phyloP scores from a whole-genome alignment of 345 rosid genomes.

The Gossypium anomalum region DNA sequence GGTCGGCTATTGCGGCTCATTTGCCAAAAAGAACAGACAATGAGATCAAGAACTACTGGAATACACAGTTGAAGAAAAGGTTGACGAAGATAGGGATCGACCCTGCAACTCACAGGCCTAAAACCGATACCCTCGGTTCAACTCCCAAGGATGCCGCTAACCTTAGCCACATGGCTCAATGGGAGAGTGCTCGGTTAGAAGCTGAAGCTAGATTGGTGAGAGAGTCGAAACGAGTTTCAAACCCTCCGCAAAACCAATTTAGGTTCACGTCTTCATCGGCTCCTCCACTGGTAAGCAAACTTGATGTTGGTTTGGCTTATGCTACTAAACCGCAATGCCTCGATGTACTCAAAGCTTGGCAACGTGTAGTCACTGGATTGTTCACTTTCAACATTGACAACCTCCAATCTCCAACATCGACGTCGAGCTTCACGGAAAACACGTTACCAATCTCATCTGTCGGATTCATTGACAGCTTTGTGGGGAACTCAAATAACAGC shows the following conservation, averaged over 20 bases:
- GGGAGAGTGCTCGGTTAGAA: constrained; percentile 38
- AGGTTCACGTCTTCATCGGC: background rate
- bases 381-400: constrained; percentile 6
- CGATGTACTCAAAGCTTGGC: constrained; percentile 44
- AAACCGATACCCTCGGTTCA: constrained; percentile 10
- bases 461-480: constrained; percentile 17
- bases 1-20: constrained; percentile 44
- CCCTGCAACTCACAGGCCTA: constrained; percentile 40
- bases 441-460: background rate
- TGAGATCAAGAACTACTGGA: constrained; percentile 50
- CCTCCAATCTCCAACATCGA: constrained; percentile 30
- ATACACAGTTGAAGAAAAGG: constrained; percentile 40
- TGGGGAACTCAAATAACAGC: background rate
- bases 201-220: constrained; percentile 36
- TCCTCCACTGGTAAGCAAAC: background rate
- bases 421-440: constrained; percentile 21
- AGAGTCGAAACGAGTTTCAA: constrained; percentile 16
- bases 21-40: constrained; percentile 43
- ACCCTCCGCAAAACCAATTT: background rate
- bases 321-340: constrained; percentile 34
- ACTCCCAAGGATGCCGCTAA: constrained; percentile 18
- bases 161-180: constrained; percentile 38
- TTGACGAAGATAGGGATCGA: constrained; percentile 34
- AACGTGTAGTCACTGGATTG: constrained; percentile 30
- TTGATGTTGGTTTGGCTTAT: background rate